phyloP scores from a whole-genome alignment of 331 rosid species.

The Pyracantha coccinea region DNA sequence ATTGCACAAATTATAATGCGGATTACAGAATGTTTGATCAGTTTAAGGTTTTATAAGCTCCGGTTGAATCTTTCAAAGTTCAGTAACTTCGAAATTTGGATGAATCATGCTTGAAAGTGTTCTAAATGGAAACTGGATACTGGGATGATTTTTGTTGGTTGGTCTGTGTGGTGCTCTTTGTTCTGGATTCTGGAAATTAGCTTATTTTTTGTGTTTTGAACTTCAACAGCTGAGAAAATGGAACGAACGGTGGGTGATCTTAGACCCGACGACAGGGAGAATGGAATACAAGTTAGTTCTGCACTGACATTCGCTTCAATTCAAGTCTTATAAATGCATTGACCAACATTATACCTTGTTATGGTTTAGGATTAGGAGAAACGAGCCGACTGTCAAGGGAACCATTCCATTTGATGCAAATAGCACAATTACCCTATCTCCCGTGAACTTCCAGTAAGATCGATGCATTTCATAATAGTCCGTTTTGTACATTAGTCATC shows the following conservation, averaged over 20 bases:
- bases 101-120: not conserved
- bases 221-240: slow-evolving; percentile 72
- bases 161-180: not conserved
- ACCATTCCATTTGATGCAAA: slow-evolving; percentile 74
- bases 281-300: slow-evolving; percentile 93
- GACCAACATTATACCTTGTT: not conserved
- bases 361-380: slow-evolving; percentile 70
- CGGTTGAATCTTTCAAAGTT: not conserved
- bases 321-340: not conserved
- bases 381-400: slow-evolving; percentile 81
- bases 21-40: not conserved
- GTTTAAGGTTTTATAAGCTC: not conserved
- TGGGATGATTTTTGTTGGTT: not conserved
- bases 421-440: slow-evolving; percentile 89
- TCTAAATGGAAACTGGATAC: not conserved
- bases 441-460: slow-evolving; percentile 94
- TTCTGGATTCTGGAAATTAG: not conserved
- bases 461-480: not conserved
- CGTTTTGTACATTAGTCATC: slow-evolving; percentile 1
- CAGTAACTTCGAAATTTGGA: not conserved
- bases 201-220: not conserved
- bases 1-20: not conserved
- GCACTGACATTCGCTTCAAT: not conserved
- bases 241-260: slow-evolving; percentile 94
- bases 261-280: slow-evolving; percentile 96